Evolutionary conservation across 1,284 basidiomycete species (phyloP).

Genomic region (Ustilago bromivora): DNA sequence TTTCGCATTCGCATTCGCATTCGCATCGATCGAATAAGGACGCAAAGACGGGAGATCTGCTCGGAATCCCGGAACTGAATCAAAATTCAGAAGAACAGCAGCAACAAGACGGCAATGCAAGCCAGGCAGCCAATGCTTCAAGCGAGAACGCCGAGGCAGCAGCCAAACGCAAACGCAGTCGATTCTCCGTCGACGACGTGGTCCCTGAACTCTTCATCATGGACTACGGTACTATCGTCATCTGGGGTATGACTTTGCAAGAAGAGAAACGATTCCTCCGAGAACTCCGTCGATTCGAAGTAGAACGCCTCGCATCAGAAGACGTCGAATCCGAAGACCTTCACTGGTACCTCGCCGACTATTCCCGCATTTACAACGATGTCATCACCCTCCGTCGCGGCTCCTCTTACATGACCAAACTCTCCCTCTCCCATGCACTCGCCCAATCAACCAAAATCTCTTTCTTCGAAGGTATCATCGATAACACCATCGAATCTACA

Average conservation of each 20-base stretch:
- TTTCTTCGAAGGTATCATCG: constrained; percentile 83
- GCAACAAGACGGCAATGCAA: constrained; percentile 23
- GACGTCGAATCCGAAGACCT: constrained; percentile 89
- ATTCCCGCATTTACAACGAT: constrained; percentile 91
- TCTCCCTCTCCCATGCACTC: constrained; percentile 92
- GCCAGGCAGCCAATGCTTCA: background rate
- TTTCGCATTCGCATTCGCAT: background rate
- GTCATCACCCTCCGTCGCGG: constrained; percentile 94
- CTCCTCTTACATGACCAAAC: constrained; percentile 96
- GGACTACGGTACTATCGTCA: constrained; percentile 91
- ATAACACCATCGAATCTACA: constrained; percentile 92
- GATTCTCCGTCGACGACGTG: constrained; percentile 54
- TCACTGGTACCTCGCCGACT: constrained; percentile 96
- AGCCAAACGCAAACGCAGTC: constrained; percentile 38
- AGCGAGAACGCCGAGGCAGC: constrained; percentile 6
- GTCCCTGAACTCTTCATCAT: constrained; percentile 78
- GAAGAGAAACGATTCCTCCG: constrained; percentile 92
- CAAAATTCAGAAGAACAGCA: constrained; percentile 11
- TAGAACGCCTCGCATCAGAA: constrained; percentile 78
- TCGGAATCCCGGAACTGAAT: constrained; percentile 65
- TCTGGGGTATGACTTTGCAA: constrained; percentile 95
- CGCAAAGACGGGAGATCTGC: constrained; percentile 60
- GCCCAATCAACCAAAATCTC: constrained; percentile 94
- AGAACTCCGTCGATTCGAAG: constrained; percentile 84
- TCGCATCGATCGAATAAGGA: constrained; percentile 2